Evolutionary conservation across 148 eudicot species (phyloP), one percentile per base, ranked within the genome.

Genomic region (Chenopodium formosanum): DNA sequence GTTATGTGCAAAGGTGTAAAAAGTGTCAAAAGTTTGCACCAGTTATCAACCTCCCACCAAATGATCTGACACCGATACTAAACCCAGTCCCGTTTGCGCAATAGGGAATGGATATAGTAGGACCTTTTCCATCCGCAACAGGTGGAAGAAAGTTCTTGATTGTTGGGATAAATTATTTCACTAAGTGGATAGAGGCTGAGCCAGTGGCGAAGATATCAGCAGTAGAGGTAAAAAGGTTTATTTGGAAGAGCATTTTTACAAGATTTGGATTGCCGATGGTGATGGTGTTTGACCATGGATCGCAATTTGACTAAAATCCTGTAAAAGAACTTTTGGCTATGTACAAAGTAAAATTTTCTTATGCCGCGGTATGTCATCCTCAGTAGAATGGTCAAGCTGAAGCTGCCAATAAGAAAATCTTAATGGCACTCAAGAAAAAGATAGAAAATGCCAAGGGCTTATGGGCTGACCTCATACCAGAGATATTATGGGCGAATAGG

Each of bases 311-410:
- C 9, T 56, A 2, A 0, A 56, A 10, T 16, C 16, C 16, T 1
- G 13, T 56, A 0, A 7, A 17, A 1, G 0, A 9, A 0, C 1
- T 11, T 1, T 0, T 56, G 1, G 0, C 1, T 0, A 56, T 11
- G 19, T 56, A 11, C 13, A 56, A 56, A 2, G 62, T 56, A 14
- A 56, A 56, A 9, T 56, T 56, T 3, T 6, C 20, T 0, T 56
- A 11, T 10, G 62, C 62, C 0, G 10, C 62, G 0, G 62, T 56
- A 0, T 56, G 16, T 14, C 62, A 56, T 31, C 62, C 62, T 9
- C 20, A 56, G 13, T 9, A 1, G 0, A 56, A 56, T 9, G 13
- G 62, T 3, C 62, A 56, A 56, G 62, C 16, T 4, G 20, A 56
- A 16, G 62, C 62, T 16, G 62, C 13, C 0, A 56, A 56, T 16